These are phyloP conservation scores for Tolypocladium capitatum DNA, from an alignment of 2,329 filamentous ascomycete genomes.

Conservation along the genomic window DNA sequence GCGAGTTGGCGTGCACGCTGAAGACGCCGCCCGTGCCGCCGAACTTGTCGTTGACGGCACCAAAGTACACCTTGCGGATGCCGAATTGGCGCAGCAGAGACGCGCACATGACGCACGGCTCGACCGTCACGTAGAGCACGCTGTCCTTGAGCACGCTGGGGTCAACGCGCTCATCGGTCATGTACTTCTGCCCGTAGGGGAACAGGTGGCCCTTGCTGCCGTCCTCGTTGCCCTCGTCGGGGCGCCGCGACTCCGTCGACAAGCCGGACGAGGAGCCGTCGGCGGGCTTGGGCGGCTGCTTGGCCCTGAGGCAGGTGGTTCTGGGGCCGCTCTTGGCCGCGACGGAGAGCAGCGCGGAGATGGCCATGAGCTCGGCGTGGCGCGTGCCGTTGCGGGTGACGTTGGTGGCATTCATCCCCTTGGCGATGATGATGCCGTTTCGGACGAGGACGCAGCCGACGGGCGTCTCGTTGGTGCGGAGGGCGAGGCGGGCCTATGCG, in stretches of 20 bases:
- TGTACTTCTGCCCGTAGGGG: conserved; percentile 47
- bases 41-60: conserved; percentile 92
- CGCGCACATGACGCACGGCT: conserved; percentile 98
- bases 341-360: conserved; percentile 43
- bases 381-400: conserved; percentile 80
- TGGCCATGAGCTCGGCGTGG: conserved; percentile 88
- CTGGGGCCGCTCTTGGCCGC: conserved; percentile 15
- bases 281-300: conserved; percentile 9
- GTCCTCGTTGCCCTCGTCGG: conserved; percentile 37
- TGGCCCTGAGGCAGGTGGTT: conserved; percentile 21
- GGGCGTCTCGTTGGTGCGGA: conserved; percentile 80
- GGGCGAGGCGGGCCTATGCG: conserved; percentile 65
- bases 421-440: conserved; percentile 64
- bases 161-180: conserved; percentile 44
- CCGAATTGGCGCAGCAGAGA: conserved; percentile 79
- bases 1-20: conserved; percentile 58
- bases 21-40: conserved; percentile 92
- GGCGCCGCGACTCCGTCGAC: conserved; percentile 6
- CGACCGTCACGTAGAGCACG: conserved; percentile 89
- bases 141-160: conserved; percentile 55
- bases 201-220: conserved; percentile 43
- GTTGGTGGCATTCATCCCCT: conserved; percentile 96
- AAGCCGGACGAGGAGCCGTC: background rate
- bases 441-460: conserved; percentile 92
- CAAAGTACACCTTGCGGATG: conserved; percentile 86